These are phyloP conservation scores for Chytriomyces sp. DNA, from an alignment of 192 early-diverging fungal genomes.

Conservation along the genomic window DNA sequence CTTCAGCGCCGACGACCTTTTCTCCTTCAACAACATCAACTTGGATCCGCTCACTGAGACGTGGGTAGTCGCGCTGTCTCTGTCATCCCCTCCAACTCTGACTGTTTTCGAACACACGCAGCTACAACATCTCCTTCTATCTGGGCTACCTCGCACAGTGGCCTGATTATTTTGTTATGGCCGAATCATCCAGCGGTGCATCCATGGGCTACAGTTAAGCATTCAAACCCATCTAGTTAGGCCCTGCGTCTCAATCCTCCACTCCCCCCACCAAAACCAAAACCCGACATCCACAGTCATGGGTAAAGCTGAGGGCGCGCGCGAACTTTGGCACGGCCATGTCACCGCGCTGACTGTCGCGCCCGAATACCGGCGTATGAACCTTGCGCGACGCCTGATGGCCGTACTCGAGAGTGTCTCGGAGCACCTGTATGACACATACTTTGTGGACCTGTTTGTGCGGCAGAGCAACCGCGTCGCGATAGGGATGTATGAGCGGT, in stretches of 20 bases:
- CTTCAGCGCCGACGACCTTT: constrained; percentile 90
- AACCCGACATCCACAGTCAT: constrained; percentile 59
- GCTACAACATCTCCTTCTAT: constrained; percentile 93
- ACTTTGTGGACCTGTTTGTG: constrained; percentile 97
- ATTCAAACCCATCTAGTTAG: not conserved
- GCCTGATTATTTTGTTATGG: constrained; percentile 90
- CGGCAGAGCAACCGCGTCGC: constrained; percentile 89
- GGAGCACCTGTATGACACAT: constrained; percentile 85
- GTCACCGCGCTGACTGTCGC: constrained; percentile 97
- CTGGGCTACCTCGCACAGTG: constrained; percentile 88
- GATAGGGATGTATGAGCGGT: constrained; percentile 86
- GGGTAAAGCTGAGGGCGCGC: constrained; percentile 93
- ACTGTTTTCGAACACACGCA: constrained; percentile 92
- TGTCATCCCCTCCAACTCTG: constrained; percentile 59
- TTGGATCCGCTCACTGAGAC: not conserved
- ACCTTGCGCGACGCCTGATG: constrained; percentile 90
- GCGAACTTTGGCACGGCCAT: constrained; percentile 94
- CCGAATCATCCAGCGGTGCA: constrained; percentile 68
- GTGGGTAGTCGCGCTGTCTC: not conserved
- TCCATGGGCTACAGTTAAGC: constrained; percentile 85
- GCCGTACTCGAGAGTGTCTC: constrained; percentile 84
- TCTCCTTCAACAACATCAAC: constrained; percentile 91
- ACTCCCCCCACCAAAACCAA: not conserved
- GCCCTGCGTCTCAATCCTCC: not conserved
- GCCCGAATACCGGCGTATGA: constrained; percentile 90